Evolutionary conservation across 2,329 filamentous ascomycete genomes (phyloP).

Genomic region (Claviceps capensis): DNA sequence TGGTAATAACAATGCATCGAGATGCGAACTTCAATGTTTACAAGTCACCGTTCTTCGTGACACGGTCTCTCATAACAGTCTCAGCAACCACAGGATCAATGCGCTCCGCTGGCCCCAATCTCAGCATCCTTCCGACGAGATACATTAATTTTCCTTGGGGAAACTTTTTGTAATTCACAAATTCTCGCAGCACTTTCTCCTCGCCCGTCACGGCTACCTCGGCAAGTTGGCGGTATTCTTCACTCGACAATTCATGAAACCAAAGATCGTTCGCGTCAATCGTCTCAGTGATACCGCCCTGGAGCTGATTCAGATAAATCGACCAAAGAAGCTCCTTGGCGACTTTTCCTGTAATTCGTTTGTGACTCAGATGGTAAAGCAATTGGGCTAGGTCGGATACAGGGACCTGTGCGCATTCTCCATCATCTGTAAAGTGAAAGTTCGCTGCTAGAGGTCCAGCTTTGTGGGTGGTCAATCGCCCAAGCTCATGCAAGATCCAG

Average conservation of each 20-base stretch:
- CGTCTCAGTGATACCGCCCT: constrained; percentile 26
- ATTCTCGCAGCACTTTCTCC: constrained; percentile 31
- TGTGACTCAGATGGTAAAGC: constrained; percentile 31
- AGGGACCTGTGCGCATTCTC: constrained; percentile 33
- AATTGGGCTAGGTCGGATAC: constrained; percentile 35
- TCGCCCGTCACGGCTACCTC: constrained; percentile 30
- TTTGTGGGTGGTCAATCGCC: constrained; percentile 47
- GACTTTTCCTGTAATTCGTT: constrained; percentile 40
- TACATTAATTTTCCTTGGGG: constrained; percentile 48
- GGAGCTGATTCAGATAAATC: constrained; percentile 34
- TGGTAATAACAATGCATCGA: no score
- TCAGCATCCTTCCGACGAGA: constrained; percentile 45
- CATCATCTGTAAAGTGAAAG: constrained; percentile 27
- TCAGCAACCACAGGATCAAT: constrained; percentile 41
- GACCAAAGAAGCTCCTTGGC: constrained; percentile 45
- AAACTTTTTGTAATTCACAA: constrained; percentile 28
- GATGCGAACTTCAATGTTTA: no score
- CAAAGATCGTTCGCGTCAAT: constrained; percentile 36
- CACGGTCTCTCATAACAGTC: constrained; percentile 25
- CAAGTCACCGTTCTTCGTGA: constrained; percentile 8
- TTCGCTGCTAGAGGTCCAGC: constrained; percentile 19
- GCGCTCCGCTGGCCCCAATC: constrained; percentile 36
- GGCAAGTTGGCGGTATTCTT: constrained; percentile 36
- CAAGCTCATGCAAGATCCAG: constrained; percentile 65
- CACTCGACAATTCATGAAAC: constrained; percentile 36